Base-by-base conservation (phyloP, 208 protist genomes). In the Crithidia thermophila region DNA sequence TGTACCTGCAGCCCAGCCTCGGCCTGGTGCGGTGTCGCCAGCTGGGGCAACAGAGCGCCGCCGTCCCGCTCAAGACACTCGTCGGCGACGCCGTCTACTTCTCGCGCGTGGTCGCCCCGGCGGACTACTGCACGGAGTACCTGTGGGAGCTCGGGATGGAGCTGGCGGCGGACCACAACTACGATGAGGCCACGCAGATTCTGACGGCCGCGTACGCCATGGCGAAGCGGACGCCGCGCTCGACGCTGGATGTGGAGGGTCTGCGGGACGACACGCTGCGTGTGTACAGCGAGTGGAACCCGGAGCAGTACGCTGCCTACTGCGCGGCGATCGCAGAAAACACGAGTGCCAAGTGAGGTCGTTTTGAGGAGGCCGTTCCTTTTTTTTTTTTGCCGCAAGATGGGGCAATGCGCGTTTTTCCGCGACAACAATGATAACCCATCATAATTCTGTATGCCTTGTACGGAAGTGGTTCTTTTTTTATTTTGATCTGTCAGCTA, bases 61-160 rank as follows among this genome's bases (percentile, higher is more conserved):
- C 58, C 13, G 70, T 77, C 6, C 71, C 69, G 2, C 63, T 84
- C 23, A 67, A 76, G 43, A 66, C 75, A 20, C 43, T 87, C 33
- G 69, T 77, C 10, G 51, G 39, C n/a, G 80, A 87, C 43, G 80
- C 86, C n/a, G 51, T 82, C 18, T 72, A 77, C 62, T 66, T 92
- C 23, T 72, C 82, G 11, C 72, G 71, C 7, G 49, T 78, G 11
- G 65, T 85, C 4, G 50, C 72, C 8, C 82, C 86, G 27, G 50
- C 67, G 3, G 86, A 87, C 63, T 84, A 78, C 74, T 84, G 85
- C 66, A 82, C 81, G 25, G 80, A 86, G 69, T 92, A 87, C 67
- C 59, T 92, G 28, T 92, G 86, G 82, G 82, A 87, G 66, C 74
- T 92, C 31, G 86, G 86, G 5, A 88, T 84, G 81, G 86, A 92